These are phyloP conservation scores for Exophiala sp. DNA, from an alignment of 2,329 filamentous ascomycete genomes.

Conservation along the genomic window DNA sequence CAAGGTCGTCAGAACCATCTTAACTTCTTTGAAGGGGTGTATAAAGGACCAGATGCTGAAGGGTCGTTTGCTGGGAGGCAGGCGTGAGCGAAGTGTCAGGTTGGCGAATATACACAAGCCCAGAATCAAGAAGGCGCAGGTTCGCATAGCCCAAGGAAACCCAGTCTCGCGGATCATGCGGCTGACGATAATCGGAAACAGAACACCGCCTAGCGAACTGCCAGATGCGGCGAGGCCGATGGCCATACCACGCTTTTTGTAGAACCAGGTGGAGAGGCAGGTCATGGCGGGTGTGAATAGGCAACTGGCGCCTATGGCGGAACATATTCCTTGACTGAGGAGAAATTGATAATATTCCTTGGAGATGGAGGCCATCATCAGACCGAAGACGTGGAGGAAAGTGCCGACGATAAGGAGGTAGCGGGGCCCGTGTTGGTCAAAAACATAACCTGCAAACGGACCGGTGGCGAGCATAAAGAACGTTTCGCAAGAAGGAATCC, in stretches of 20 bases:
- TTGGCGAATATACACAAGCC: constrained; percentile 50
- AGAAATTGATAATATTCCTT: constrained; percentile 53
- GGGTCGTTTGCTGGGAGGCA: constrained; percentile 38
- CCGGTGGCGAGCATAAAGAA: constrained; percentile 41
- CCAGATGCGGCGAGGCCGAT: constrained; percentile 52
- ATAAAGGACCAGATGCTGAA: constrained; percentile 33
- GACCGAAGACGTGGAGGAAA: constrained; percentile 51
- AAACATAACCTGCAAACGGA: constrained; percentile 58
- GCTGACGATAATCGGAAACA: constrained; percentile 57
- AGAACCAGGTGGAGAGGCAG: constrained; percentile 49
- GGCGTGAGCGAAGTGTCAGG: constrained; percentile 48
- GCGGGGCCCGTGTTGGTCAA: constrained; percentile 58
- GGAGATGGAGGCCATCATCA: constrained; percentile 54
- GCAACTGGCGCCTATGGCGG: constrained; percentile 46
- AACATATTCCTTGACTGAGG: constrained; percentile 51
- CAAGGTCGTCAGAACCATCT: constrained; percentile 26
- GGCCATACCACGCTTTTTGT: constrained; percentile 47
- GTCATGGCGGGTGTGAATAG: constrained; percentile 44
- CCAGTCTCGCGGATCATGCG: constrained; percentile 50
- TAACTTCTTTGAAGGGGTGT: constrained; percentile 29
- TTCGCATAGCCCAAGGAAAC: constrained; percentile 54
- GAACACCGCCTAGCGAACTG: constrained; percentile 52
- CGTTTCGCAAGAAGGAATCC: constrained; percentile 53
- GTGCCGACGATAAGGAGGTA: constrained; percentile 48
- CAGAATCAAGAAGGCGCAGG: constrained; percentile 56